A percentile compares a stretch with the other conserved stretches of the same genome.
Conservation (phyloP, 768 basidiomycete genomes). For the Coprinellus micaceus region DNA sequence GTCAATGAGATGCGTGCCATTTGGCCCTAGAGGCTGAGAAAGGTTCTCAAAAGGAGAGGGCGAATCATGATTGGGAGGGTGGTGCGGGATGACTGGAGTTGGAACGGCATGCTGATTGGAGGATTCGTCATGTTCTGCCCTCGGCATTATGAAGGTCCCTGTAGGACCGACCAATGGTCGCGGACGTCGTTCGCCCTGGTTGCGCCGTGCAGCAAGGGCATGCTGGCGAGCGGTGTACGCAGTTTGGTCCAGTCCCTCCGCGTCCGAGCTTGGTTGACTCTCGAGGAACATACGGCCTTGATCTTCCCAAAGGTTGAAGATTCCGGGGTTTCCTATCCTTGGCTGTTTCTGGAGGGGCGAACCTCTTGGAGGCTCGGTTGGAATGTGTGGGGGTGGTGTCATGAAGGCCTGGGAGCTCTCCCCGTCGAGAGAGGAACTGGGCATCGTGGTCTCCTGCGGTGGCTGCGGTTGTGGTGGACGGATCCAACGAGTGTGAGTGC, state of each 20-base stretch:
- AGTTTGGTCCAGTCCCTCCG: too few species aligned
- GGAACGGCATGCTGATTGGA: too few species aligned
- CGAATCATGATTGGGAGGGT: neutral
- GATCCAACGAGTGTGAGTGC: slow-evolving; percentile 2
- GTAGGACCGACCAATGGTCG: too few species aligned
- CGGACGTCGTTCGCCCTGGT: too few species aligned
- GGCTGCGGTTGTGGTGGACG: neutral
- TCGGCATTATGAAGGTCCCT: too few species aligned
- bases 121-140: too few species aligned
- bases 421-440: too few species aligned
- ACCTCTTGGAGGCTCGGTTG: slow-evolving; percentile 1
- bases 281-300: neutral
- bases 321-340: neutral
- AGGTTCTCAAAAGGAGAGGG: neutral
- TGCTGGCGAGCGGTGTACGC: too few species aligned
- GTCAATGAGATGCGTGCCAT: neutral
- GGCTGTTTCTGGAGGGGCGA: neutral
- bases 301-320: neutral
- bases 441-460: neutral
- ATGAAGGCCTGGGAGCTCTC: too few species aligned
- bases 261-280: too few species aligned
- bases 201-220: too few species aligned
- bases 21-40: neutral
- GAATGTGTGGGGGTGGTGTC: slow-evolving; percentile 3
- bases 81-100: neutral